phyloP scores from a whole-genome alignment of 176 grass and related monocot genomes.

The Juncus inflexus region DNA sequence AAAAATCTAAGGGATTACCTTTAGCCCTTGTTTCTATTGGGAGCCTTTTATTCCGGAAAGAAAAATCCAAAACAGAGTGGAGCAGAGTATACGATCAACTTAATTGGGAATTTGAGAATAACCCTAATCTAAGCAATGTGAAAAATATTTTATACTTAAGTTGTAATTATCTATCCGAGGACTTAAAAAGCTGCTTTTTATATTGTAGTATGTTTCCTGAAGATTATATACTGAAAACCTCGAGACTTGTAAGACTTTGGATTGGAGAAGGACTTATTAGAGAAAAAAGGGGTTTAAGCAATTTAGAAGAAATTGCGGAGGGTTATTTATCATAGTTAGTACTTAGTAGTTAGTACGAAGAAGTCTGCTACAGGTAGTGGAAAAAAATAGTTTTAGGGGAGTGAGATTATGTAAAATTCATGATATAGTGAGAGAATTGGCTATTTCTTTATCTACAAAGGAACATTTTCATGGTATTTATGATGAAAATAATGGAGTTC shows the following conservation, averaged over 20 bases:
- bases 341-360: background rate
- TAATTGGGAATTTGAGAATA: conserved; percentile 20
- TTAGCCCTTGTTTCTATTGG: conserved; percentile 44
- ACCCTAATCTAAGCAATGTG: conserved; percentile 3
- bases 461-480: conserved; percentile 30
- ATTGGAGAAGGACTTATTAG: conserved; percentile 26
- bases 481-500: background rate
- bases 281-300: background rate
- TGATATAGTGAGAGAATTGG: conserved; percentile 42
- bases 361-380: conserved; percentile 41
- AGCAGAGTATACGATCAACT: conserved; percentile 38
- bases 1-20: conserved; percentile 44
- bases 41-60: conserved; percentile 22
- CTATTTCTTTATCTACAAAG: conserved; percentile 25
- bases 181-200: conserved; percentile 32
- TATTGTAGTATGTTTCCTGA: conserved; percentile 32
- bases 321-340: conserved; percentile 20
- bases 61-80: conserved; percentile 15
- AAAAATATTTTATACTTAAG: conserved; percentile 40
- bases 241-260: conserved; percentile 26
- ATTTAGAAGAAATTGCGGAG: conserved; percentile 27
- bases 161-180: background rate
- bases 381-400: conserved; percentile 30
- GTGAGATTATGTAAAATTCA: conserved; percentile 39
- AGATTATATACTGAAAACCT: background rate